phyloP scores from a whole-genome alignment of 2,329 filamentous ascomycete species.

The Pyrenophora teres region DNA sequence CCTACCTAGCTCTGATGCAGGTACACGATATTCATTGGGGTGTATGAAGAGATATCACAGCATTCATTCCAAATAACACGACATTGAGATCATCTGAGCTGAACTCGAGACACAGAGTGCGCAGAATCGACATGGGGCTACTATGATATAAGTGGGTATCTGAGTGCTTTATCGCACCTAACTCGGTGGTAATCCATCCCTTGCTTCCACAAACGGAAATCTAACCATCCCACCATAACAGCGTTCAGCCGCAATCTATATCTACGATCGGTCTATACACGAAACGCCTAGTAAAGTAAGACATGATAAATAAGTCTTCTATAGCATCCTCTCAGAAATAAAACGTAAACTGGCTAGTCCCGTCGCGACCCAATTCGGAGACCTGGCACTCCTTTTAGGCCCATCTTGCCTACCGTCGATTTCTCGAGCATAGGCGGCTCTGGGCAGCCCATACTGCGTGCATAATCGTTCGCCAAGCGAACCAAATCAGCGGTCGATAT shows the following conservation, averaged over 20 bases:
- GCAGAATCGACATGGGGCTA: no score
- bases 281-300: slow-evolving; percentile 10
- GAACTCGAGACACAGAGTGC: no score
- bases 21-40: background rate
- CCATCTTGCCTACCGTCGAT: slow-evolving; percentile 54
- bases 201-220: slow-evolving; percentile 10
- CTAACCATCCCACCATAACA: no score
- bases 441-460: slow-evolving; percentile 50
- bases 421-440: slow-evolving; percentile 54
- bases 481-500: slow-evolving; percentile 49
- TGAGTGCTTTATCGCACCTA: slow-evolving; percentile 1
- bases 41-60: no score
- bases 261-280: slow-evolving; percentile 5
- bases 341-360: background rate
- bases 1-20: slow-evolving; percentile 8
- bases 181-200: slow-evolving; percentile 2
- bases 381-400: slow-evolving; percentile 52
- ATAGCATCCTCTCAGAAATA: no score
- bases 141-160: slow-evolving; percentile 5
- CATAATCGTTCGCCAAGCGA: slow-evolving; percentile 51
- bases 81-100: no score
- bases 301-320: background rate
- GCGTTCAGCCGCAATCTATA: slow-evolving; percentile 4
- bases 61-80: no score
- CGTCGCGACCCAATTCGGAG: slow-evolving; percentile 41